Evolutionary conservation across 352 stramenopile genomes (phyloP).

Genomic region (Globisporangium nodosum): DNA sequence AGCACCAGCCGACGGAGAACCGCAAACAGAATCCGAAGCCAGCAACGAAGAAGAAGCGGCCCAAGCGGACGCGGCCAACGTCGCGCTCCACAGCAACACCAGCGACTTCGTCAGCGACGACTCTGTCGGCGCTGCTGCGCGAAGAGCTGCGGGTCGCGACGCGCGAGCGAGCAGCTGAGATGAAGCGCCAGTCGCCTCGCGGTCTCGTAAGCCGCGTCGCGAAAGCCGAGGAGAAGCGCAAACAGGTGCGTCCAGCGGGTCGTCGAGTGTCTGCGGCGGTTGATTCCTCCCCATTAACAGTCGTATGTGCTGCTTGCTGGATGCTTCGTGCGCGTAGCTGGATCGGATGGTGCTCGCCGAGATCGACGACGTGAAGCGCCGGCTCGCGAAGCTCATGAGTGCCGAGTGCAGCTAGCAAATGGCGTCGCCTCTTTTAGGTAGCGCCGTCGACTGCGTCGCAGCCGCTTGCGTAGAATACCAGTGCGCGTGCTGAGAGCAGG

Average conservation of each 20-base stretch:
- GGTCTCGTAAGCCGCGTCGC: constrained; percentile 40
- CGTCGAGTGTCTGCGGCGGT: background rate
- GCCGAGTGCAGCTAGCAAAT: constrained; percentile 8
- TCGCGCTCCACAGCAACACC: background rate
- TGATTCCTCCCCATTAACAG: background rate
- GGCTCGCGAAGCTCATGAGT: constrained; percentile 43
- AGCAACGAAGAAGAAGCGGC: background rate
- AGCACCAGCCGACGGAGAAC: background rate
- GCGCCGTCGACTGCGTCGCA: too few relatives aligned
- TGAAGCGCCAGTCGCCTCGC: constrained; percentile 13
- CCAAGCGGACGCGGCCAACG: background rate
- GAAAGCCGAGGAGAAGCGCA: constrained; percentile 47
- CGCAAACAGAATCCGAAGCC: background rate
- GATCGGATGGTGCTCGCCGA: constrained; percentile 57
- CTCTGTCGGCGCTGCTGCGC: constrained; percentile 30
- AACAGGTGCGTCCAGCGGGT: constrained; percentile 30
- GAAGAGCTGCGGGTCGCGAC: constrained; percentile 25
- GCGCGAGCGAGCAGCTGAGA: constrained; percentile 3
- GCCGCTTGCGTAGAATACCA: background rate
- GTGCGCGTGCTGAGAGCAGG: background rate
- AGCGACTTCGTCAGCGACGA: constrained; percentile 10
- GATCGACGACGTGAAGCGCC: constrained; percentile 58
- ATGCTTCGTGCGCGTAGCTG: constrained; percentile 19
- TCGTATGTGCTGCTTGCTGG: background rate
- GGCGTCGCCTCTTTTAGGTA: too few relatives aligned